Conservation (phyloP, 805 yeast species). For the Teunomyces lycoperdinae region DNA sequence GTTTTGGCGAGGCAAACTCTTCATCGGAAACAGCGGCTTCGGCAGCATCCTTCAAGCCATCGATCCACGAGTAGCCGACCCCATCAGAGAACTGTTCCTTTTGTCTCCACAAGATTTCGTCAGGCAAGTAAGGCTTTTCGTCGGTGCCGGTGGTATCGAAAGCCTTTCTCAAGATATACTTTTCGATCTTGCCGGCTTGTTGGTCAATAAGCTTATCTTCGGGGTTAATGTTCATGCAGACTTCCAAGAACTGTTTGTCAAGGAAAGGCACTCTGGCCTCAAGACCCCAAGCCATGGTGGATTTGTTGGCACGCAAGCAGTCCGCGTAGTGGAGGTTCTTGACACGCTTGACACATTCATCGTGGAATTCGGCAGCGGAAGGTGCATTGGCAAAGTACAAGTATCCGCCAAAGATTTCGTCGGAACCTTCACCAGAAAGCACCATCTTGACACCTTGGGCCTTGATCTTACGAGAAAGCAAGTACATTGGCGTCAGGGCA, state of each 20-base stretch:
- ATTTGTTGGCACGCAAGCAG: constrained; percentile 98
- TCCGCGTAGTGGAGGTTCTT: constrained; percentile 97
- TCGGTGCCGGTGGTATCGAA: constrained; percentile 86
- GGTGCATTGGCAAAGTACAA: constrained; percentile 97
- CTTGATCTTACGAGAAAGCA: constrained; percentile 92
- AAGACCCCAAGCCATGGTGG: constrained; percentile 99
- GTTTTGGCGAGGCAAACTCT: constrained; percentile 83
- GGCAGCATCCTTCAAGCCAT: constrained; percentile 93
- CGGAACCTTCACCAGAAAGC: constrained; percentile 97
- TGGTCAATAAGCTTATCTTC: constrained; percentile 80
- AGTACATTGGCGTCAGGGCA: constrained; percentile 99
- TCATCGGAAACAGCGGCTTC: constrained; percentile 85
- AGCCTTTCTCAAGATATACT: constrained; percentile 95
- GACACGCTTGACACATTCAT: constrained; percentile 92
- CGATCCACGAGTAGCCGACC: constrained; percentile 99
- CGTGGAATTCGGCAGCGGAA: constrained; percentile 86
- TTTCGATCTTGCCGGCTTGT: constrained; percentile 79
- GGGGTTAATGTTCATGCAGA: constrained; percentile 93
- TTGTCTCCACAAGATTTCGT: constrained; percentile 98
- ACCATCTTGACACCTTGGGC: constrained; percentile 99
- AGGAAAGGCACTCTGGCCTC: constrained; percentile 99
- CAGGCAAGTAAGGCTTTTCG: constrained; percentile 85
- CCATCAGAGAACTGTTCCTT: constrained; percentile 99
- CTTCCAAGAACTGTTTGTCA: constrained; percentile 88
- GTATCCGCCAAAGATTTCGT: constrained; percentile 98